These are phyloP conservation scores for Phlyctochytrium bullatum DNA, from an alignment of 192 early-diverging fungal species.

Conservation along the genomic window DNA sequence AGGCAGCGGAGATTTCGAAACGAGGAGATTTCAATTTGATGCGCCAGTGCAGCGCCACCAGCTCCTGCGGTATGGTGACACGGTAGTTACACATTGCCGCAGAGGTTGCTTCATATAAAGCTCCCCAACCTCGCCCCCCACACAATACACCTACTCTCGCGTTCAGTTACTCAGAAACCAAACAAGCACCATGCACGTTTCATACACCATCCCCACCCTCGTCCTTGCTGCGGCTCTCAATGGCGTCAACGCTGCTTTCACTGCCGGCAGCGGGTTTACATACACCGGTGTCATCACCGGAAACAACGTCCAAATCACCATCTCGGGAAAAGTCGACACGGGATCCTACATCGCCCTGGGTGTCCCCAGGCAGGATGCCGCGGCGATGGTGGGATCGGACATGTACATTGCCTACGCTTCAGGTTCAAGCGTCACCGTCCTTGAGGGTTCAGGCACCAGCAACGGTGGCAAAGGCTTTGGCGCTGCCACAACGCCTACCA, in stretches of 20 bases:
- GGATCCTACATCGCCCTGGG: background rate
- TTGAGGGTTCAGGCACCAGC: background rate
- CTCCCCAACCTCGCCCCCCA: too few species aligned
- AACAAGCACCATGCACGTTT: background rate
- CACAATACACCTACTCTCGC: too few species aligned
- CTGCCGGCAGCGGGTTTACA: background rate
- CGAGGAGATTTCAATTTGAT: too few species aligned
- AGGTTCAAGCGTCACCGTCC: background rate
- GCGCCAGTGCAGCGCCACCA: too few species aligned
- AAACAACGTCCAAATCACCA: background rate
- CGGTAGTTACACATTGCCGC: too few species aligned
- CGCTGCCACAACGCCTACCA: background rate
- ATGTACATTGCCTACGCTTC: background rate
- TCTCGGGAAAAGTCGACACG: background rate
- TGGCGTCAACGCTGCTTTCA: background rate
- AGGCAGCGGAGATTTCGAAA: too few species aligned
- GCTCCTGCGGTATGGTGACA: too few species aligned
- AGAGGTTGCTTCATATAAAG: too few species aligned
- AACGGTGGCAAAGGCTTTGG: background rate
- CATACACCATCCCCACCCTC: background rate
- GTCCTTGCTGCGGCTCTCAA: background rate
- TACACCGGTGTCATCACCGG: background rate
- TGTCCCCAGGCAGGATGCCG: background rate
- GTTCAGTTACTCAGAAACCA: too few species aligned
- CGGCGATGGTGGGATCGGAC: background rate